Evolutionary conservation across 176 grass and related monocot species (phyloP), one percentile per base, ranked within the genome.

Genomic region (Ensete ventricosum): DNA sequence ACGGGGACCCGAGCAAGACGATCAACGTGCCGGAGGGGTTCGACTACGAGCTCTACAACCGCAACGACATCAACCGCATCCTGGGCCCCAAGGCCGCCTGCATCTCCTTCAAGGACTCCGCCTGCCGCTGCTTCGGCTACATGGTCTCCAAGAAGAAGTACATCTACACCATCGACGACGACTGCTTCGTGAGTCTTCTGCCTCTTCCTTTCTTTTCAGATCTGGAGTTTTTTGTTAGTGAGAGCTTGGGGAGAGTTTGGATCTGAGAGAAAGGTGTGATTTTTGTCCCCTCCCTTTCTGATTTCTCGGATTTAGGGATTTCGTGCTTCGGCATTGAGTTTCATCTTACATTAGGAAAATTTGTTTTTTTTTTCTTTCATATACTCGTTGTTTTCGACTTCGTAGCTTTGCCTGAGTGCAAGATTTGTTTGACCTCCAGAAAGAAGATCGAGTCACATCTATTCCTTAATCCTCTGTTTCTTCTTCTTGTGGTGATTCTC

Each of bases 121-220:
- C 93, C 0, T 97, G 93, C 79, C 79, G 93, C 22, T 92, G 90
- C 85, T 97, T 97, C 62, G 93, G 90, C 0, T 97, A 90, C 87
- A 90, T 97, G 83, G 90, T 97, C 73, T 96, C 93, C 83, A 92
- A 90, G 79, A 96, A 96, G 87, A 96, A 96, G 93, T 96, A 96
- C 64, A 92, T 96, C 83, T 96, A 87, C 89, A 96, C 93, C 79
- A 96, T 96, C 70, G 89, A 96, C 70, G 93, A 92, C 80, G 93
- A 96, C 77, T 96, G 93, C 89, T 96, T 96, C 86, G 93, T 96
- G 24, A 67, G 64, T 34, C 53, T 63, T 63, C 60, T 22, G n/a
- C 60, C 60, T 63, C 60, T n/a, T 63, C 60, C 22, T 22, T 63
- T 1, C 3, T 43, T 43, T 43, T 43, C 34, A 43, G 34, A 43